Percentiles rank a stretch among this genome's conserved stretches.
Evolutionary conservation across 257 asterid species (phyloP).

Genomic region (Nemophila menziesii): DNA sequence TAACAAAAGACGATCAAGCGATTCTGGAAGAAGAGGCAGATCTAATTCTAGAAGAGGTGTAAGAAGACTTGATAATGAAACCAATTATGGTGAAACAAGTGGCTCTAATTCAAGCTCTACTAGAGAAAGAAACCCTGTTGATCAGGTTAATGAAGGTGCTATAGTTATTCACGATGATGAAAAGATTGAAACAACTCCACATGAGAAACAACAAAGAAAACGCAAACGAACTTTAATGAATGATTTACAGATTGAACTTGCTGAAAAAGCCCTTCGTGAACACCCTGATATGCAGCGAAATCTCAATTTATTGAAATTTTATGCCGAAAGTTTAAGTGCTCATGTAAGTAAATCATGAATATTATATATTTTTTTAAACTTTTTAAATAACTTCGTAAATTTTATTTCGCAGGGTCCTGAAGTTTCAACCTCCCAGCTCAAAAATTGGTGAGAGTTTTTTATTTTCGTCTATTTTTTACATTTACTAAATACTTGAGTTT

Average conservation of each 20-base stretch:
- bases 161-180: conserved; percentile 53
- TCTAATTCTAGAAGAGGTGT: conserved; percentile 21
- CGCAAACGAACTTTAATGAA: conserved; percentile 92
- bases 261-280: conserved; percentile 61
- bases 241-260: conserved; percentile 59
- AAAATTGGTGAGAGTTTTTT: conserved; percentile 60
- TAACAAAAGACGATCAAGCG: conserved; percentile 24
- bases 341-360: conserved; percentile 36
- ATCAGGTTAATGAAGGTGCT: conserved; percentile 29
- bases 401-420: conserved; percentile 74
- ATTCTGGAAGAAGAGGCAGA: conserved; percentile 28
- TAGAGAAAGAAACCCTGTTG: conserved; percentile 40
- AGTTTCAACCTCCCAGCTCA: conserved; percentile 82
- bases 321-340: conserved; percentile 77
- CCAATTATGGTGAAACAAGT: conserved; percentile 50
- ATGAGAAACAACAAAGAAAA: conserved; percentile 74
- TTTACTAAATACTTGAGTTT: neutral
- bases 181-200: conserved; percentile 39
- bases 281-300: conserved; percentile 97
- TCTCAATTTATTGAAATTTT: conserved; percentile 33
- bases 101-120: conserved; percentile 78
- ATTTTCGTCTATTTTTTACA: conserved; percentile 7
- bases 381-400: conserved; percentile 8
- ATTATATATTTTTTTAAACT: conserved; percentile 7
- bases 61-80: conserved; percentile 38